phyloP scores from a whole-genome alignment of 78 protist genomes.

The Reticulomyxa filosa region DNA sequence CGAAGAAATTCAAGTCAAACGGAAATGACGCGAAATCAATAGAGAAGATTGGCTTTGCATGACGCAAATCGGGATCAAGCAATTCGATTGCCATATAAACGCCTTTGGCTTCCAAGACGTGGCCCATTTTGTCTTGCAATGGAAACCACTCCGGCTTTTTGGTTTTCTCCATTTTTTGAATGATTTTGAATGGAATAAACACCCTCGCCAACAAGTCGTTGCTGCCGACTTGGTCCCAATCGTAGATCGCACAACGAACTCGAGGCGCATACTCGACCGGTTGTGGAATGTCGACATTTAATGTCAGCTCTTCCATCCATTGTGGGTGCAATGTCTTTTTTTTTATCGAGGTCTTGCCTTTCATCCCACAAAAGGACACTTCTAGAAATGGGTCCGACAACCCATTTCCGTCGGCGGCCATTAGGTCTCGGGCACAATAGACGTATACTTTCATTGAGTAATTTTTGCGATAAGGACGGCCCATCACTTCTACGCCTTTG shows the following conservation, averaged over 20 bases:
- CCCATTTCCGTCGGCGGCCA: neutral
- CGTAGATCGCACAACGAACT: neutral
- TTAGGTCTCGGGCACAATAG: neutral
- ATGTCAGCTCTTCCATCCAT: neutral
- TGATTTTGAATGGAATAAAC: no score
- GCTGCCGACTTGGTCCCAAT: neutral
- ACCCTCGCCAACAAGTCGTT: neutral
- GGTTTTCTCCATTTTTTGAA: no score
- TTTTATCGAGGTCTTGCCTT: neutral
- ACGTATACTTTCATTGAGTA: neutral
- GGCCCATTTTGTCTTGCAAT: no score
- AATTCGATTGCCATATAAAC: no score
- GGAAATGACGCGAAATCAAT: no score
- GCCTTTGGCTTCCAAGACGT: no score
- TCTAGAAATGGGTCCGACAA: neutral
- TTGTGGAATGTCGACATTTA: neutral
- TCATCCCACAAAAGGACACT: neutral
- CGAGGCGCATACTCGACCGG: neutral
- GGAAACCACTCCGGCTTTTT: no score
- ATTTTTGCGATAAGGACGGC: neutral
- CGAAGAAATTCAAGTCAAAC: neutral
- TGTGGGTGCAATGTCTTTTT: neutral
- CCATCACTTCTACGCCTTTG: no score
- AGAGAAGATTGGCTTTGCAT: no score
- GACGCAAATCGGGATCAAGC: no score